Evolutionary conservation across 495 filamentous ascomycete genomes (phyloP).

Genomic region (Annulohypoxylon maeteangense): DNA sequence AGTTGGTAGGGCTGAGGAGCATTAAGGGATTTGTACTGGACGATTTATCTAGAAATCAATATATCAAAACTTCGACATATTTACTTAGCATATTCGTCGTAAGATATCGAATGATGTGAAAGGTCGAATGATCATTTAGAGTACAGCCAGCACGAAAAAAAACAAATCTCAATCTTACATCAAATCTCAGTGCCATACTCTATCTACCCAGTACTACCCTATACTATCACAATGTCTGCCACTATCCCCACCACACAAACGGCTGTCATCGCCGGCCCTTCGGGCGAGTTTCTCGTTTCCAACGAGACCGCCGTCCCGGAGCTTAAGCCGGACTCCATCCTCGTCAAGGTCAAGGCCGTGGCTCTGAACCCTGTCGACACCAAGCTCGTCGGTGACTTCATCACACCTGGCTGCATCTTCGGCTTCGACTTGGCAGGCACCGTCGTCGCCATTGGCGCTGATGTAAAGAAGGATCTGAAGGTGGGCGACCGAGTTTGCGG

Average conservation of each 20-base stretch:
- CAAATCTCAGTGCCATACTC: constrained; percentile 2
- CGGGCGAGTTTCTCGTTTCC: constrained; percentile 2
- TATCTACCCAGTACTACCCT: neutral
- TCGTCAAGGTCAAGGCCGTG: constrained; percentile 5
- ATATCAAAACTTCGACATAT: constrained; percentile 10
- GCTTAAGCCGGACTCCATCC: constrained; percentile 7
- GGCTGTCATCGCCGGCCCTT: constrained; percentile 10
- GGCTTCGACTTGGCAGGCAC: constrained; percentile 6
- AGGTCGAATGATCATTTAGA: constrained; percentile 16
- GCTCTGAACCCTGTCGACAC: constrained; percentile 13
- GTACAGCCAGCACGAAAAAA: constrained; percentile 3
- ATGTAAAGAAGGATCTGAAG: constrained; percentile 9
- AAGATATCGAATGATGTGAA: constrained; percentile 12
- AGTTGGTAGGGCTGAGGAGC: neutral
- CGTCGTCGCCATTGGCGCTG: constrained; percentile 1
- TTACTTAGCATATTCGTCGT: constrained; percentile 2
- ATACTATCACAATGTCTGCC: constrained; percentile 1
- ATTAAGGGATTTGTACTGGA: neutral
- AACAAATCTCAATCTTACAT: neutral
- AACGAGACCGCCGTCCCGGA: constrained; percentile 1
- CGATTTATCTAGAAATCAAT: neutral
- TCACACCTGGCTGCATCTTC: constrained; percentile 12
- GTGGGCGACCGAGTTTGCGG: constrained; percentile 6
- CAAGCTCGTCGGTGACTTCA: constrained; percentile 4
- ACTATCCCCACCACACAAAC: constrained; percentile 4